Conservation (phyloP, 176 grass and related monocot species). For the Bonia amplexicaulis region DNA sequence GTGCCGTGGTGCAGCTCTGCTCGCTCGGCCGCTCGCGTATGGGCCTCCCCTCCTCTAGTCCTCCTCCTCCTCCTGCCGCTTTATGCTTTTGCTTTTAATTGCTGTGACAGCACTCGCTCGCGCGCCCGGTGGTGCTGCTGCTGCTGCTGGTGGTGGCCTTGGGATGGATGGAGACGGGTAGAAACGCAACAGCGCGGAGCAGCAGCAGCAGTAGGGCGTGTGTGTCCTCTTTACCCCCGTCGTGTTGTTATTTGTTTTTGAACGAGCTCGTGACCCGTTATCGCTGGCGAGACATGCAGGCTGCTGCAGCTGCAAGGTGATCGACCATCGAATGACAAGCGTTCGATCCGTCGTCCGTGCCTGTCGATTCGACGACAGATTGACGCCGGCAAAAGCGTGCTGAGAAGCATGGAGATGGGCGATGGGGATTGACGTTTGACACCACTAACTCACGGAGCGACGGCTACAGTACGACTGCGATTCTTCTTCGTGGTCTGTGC, state of each 20-base stretch:
- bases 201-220: not conserved
- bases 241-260: not conserved
- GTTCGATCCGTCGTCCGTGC: not conserved
- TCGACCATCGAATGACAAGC: not conserved
- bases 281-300: not conserved
- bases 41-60: not conserved
- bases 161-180: not conserved
- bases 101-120: slow-evolving; percentile 29
- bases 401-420: not conserved
- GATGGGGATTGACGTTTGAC: slow-evolving; percentile 28
- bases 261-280: not conserved
- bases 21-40: not conserved
- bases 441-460: slow-evolving; percentile 35
- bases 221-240: not conserved
- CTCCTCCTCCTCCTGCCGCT: not conserved
- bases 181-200: not conserved
- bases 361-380: not conserved
- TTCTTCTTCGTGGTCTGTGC: slow-evolving; percentile 9
- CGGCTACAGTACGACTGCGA: not conserved
- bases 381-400: not conserved
- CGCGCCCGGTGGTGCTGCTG: not conserved
- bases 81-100: slow-evolving; percentile 48
- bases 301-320: not conserved
- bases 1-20: not conserved
- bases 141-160: not conserved